Conservation (phyloP, 441 rosid genomes). For the Isatis lusitanica region DNA sequence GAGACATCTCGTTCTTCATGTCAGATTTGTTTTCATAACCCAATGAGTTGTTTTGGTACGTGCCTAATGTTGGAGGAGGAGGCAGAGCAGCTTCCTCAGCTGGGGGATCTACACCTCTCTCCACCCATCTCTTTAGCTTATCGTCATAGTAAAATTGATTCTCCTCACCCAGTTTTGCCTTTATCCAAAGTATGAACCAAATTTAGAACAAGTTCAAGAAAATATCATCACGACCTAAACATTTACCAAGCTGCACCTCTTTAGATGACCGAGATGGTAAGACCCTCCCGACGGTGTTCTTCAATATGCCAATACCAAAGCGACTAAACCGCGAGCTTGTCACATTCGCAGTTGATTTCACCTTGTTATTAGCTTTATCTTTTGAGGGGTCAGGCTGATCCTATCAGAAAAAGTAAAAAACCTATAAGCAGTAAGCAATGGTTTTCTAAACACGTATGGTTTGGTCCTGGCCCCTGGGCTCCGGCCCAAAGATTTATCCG, state of each 20-base stretch:
- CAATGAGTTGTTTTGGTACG: constrained; percentile 47
- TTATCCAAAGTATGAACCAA: constrained; percentile 23
- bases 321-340: constrained; percentile 51
- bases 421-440: not conserved
- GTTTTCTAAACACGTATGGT: constrained; percentile 5
- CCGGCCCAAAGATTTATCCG: not conserved
- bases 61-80: constrained; percentile 60
- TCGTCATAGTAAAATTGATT: constrained; percentile 77
- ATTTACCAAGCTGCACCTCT: constrained; percentile 23
- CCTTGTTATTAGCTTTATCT: constrained; percentile 28
- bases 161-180: constrained; percentile 63
- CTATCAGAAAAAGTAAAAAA: constrained; percentile 21
- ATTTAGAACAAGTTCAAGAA: constrained; percentile 12
- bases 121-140: constrained; percentile 74
- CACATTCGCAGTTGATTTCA: constrained; percentile 39
- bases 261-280: constrained; percentile 45
- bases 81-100: constrained; percentile 56
- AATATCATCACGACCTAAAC: constrained; percentile 11
- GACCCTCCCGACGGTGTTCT: constrained; percentile 55
- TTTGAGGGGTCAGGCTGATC: constrained; percentile 44
- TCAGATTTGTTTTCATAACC: constrained; percentile 74
- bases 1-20: constrained; percentile 51
- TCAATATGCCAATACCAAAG: constrained; percentile 55
- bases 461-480: not conserved
- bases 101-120: constrained; percentile 58